Evolutionary conservation across 176 grass and related monocot genomes (phyloP).

Genomic region (Triticum timopheevii): DNA sequence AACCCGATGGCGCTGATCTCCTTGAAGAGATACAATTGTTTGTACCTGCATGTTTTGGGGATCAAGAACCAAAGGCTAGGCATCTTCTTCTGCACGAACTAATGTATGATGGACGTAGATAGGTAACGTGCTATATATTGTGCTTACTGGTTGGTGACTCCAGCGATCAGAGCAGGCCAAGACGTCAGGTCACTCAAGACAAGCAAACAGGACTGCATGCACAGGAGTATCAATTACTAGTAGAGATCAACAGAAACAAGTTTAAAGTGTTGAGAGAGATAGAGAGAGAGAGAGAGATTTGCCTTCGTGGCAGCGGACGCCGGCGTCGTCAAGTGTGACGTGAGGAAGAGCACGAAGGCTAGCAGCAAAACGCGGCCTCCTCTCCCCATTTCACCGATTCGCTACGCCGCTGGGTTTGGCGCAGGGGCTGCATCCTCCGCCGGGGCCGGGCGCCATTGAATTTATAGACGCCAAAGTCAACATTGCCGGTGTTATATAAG

Average conservation of each 20-base stretch:
- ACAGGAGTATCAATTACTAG: neutral
- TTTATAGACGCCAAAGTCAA: slow-evolving; percentile 40
- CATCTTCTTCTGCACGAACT: neutral
- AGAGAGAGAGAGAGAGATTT: neutral
- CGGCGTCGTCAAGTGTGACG: slow-evolving; percentile 20
- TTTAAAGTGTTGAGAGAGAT: neutral
- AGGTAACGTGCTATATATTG: neutral
- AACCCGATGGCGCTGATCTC: slow-evolving; percentile 14
- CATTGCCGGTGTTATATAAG: neutral
- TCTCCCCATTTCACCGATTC: neutral
- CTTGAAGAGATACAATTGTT: neutral
- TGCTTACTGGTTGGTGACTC: slow-evolving; percentile 13
- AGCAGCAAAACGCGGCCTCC: slow-evolving; percentile 6
- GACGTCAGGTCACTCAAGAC: neutral
- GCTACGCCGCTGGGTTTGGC: neutral
- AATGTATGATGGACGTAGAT: neutral
- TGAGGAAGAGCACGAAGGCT: slow-evolving; percentile 3
- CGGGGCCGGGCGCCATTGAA: neutral
- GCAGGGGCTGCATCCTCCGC: neutral
- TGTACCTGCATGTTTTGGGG: neutral
- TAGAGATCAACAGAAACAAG: neutral
- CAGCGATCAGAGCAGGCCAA: neutral
- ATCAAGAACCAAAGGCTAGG: neutral
- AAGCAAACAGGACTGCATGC: slow-evolving; percentile 12
- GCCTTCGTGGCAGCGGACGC: slow-evolving; percentile 32